Evolutionary conservation across 1,139 yeast genomes (phyloP).

Genomic region (Candida glucosophila): DNA sequence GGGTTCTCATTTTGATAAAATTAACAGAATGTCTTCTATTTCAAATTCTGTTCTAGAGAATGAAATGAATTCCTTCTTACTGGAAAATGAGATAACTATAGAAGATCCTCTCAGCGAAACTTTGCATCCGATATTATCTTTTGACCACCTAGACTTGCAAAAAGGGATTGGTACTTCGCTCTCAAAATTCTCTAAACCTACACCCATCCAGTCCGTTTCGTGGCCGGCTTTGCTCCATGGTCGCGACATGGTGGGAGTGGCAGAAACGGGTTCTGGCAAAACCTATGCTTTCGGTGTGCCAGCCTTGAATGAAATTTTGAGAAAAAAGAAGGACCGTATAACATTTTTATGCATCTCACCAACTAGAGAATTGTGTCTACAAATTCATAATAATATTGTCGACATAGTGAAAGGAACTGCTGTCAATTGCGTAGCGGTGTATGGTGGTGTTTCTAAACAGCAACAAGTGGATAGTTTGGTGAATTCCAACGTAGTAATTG

Average conservation of each 20-base stretch:
- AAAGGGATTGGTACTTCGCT: constrained; percentile 48
- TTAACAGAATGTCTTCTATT: constrained; percentile 17
- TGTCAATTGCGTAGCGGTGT: constrained; percentile 72
- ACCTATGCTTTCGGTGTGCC: constrained; percentile 98
- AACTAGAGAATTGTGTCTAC: constrained; percentile 94
- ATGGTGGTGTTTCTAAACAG: constrained; percentile 96
- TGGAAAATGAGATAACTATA: constrained; percentile 68
- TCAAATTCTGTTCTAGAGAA: constrained; percentile 48
- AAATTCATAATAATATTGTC: constrained; percentile 77
- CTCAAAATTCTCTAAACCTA: constrained; percentile 74
- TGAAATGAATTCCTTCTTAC: constrained; percentile 35
- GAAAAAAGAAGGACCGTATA: constrained; percentile 40
- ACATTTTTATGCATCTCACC: constrained; percentile 87
- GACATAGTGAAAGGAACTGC: constrained; percentile 55
- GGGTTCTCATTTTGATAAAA: constrained; percentile 19
- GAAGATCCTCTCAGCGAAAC: constrained; percentile 53
- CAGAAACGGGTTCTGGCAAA: constrained; percentile 97
- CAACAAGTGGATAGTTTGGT: constrained; percentile 70
- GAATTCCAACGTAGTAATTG: constrained; percentile 68
- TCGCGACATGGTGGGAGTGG: constrained; percentile 91
- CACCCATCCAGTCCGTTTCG: constrained; percentile 94
- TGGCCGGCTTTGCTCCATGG: constrained; percentile 88
- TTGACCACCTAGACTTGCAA: constrained; percentile 53
- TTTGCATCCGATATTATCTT: constrained; percentile 64
- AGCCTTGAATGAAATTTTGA: constrained; percentile 66